Evolutionary conservation across 2,329 filamentous ascomycete species (phyloP).

Genomic region (Claviceps pazoutovae): DNA sequence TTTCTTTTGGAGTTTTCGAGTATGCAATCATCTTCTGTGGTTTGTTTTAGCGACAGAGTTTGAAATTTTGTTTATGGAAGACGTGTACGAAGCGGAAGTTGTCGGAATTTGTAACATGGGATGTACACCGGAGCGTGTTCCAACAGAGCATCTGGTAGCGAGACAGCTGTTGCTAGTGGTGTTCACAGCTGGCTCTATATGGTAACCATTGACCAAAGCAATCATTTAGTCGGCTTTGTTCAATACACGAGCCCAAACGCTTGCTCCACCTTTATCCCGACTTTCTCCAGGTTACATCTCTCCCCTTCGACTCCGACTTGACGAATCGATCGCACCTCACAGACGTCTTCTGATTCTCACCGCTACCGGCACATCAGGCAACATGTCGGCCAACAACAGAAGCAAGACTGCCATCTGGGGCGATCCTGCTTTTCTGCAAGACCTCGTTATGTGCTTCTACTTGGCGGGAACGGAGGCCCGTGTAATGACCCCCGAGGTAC

Average conservation of each 20-base stretch:
- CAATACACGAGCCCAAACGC: background rate
- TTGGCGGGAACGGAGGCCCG: constrained; percentile 13
- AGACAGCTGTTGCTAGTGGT: background rate
- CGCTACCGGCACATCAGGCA: background rate
- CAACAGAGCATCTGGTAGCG: background rate
- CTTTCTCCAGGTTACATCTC: background rate
- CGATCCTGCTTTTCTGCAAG: constrained; percentile 19
- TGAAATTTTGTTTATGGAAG: background rate
- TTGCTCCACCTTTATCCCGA: background rate
- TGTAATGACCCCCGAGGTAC: constrained; percentile 15
- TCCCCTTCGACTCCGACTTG: background rate
- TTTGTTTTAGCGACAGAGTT: background rate
- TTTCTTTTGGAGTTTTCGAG: background rate
- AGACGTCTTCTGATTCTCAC: background rate
- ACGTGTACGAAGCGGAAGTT: background rate
- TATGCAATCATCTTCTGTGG: background rate
- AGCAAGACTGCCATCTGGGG: background rate
- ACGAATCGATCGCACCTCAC: background rate
- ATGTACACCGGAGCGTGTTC: background rate
- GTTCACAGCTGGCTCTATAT: background rate
- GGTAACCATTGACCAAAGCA: background rate
- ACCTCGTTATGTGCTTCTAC: constrained; percentile 21
- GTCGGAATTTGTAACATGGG: background rate
- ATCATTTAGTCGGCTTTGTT: too few relatives aligned
- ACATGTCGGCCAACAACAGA: background rate